Evolutionary conservation across 2,329 filamentous ascomycete species (phyloP).

Genomic region (Trichoderma endophyticum): DNA sequence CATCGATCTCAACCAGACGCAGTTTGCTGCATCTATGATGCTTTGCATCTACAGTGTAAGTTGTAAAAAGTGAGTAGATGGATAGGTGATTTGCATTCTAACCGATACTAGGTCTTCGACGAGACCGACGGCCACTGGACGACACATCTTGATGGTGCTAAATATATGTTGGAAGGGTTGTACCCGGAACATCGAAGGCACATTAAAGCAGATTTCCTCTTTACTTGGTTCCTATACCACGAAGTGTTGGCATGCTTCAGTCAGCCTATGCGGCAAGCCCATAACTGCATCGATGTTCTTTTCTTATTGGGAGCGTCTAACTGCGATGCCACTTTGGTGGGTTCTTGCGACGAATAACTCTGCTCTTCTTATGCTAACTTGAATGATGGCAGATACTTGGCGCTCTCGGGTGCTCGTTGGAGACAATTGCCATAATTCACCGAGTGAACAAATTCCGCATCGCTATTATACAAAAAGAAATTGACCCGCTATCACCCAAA

Average conservation of each 20-base stretch:
- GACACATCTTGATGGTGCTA: conserved; percentile 43
- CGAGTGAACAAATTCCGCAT: conserved; percentile 38
- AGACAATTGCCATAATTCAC: conserved; percentile 44
- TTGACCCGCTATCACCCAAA: conserved; percentile 10
- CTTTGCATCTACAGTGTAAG: conserved; percentile 47
- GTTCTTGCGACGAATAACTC: background rate
- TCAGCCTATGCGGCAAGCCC: conserved; percentile 27
- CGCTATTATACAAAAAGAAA: conserved; percentile 6
- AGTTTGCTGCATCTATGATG: conserved; percentile 49
- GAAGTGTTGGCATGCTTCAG: conserved; percentile 45
- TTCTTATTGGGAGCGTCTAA: conserved; percentile 10
- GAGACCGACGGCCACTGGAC: conserved; percentile 46
- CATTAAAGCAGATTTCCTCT: conserved; percentile 38
- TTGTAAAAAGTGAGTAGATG: background rate
- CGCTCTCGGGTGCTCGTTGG: conserved; percentile 45
- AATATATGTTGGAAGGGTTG: conserved; percentile 33
- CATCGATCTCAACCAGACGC: conserved; percentile 31
- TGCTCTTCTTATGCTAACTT: background rate
- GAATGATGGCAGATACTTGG: conserved; percentile 41
- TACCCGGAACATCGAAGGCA: conserved; percentile 24
- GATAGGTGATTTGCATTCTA: background rate
- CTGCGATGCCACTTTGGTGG: conserved; percentile 18
- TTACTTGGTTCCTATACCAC: conserved; percentile 48
- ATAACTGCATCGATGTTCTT: conserved; percentile 14
- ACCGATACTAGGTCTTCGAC: conserved; percentile 42